Evolutionary conservation across 805 yeast genomes (phyloP).

Genomic region (Kodamaea kaohsiungensis): DNA sequence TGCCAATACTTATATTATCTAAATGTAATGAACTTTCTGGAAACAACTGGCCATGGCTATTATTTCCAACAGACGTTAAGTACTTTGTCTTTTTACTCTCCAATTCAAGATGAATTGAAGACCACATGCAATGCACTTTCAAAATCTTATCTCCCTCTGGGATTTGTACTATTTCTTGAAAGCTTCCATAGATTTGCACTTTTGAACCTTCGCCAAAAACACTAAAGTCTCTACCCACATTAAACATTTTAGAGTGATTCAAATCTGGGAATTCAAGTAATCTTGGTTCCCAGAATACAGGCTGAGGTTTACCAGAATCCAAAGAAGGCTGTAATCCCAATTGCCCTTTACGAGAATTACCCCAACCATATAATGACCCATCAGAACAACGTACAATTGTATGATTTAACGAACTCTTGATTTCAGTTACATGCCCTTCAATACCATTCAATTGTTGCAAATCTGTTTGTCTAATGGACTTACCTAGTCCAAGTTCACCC

Average conservation of each 20-base stretch:
- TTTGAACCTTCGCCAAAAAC: constrained; percentile 24
- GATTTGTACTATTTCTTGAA: constrained; percentile 2
- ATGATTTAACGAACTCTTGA: constrained; percentile 48
- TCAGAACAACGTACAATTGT: constrained; percentile 38
- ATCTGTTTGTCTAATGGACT: constrained; percentile 7
- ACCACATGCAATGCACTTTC: constrained; percentile 67
- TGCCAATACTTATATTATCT: constrained; percentile 51
- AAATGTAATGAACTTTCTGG: constrained; percentile 18
- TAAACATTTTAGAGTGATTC: constrained; percentile 13
- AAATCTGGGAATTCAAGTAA: constrained; percentile 15
- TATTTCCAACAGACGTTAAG: constrained; percentile 65
- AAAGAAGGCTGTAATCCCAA: constrained; percentile 22
- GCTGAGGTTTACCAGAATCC: constrained; percentile 15
- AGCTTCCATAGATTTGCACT: constrained; percentile 21
- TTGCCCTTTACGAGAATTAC: constrained; percentile 66
- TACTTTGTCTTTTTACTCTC: background rate
- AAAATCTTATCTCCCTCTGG: background rate
- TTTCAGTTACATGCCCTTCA: constrained; percentile 8
- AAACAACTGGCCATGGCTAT: constrained; percentile 68
- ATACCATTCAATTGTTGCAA: constrained; percentile 10
- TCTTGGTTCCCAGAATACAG: constrained; percentile 26
- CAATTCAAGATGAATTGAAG: constrained; percentile 59
- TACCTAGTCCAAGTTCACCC: constrained; percentile 71
- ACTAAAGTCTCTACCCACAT: constrained; percentile 63
- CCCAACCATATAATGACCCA: constrained; percentile 64